Conservation (phyloP, 305 asterid species). For the Fraxinus sp. region DNA sequence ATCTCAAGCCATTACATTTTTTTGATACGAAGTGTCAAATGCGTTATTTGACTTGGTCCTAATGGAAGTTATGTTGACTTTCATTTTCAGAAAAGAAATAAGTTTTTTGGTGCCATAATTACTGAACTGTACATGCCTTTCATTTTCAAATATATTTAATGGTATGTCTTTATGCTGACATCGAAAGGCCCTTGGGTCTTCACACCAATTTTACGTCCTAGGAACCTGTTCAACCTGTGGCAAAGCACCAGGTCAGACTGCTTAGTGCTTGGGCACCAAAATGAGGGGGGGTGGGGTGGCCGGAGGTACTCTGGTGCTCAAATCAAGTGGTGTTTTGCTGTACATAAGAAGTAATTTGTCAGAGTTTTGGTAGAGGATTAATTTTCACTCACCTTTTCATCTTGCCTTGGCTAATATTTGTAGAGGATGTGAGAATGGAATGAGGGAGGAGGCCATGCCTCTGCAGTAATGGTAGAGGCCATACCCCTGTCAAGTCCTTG, state of each 20-base stretch:
- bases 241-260: not conserved
- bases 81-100: not conserved
- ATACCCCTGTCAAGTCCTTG: not conserved
- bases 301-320: not conserved
- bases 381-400: not conserved
- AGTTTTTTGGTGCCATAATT: not conserved
- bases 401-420: not conserved
- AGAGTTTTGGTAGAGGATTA: not conserved
- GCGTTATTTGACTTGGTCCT: not conserved
- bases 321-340: not conserved
- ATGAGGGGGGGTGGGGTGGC: not conserved
- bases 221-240: not conserved
- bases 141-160: not conserved
- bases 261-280: not conserved
- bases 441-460: not conserved
- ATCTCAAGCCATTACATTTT: slow-evolving; percentile 12
- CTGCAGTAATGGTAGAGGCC: not conserved
- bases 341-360: not conserved
- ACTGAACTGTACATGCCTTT: not conserved
- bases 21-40: not conserved
- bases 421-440: not conserved
- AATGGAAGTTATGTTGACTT: not conserved
- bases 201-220: not conserved
- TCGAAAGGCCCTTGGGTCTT: not conserved
- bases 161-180: not conserved